phyloP scores from a whole-genome alignment of 192 early-diverging fungal genomes.

The Backusella tarrabulga region DNA sequence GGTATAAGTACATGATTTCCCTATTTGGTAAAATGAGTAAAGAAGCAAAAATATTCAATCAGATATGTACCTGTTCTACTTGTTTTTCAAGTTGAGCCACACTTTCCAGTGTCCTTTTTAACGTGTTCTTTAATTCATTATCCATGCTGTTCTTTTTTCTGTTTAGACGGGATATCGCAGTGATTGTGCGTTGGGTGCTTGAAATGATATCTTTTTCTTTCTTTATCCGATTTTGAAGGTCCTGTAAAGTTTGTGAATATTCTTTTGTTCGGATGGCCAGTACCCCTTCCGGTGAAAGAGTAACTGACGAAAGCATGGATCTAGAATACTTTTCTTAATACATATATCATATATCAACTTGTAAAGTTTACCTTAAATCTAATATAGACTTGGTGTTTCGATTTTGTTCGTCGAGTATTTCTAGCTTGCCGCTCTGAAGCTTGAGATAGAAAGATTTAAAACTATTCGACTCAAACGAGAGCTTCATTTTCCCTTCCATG shows the following conservation, averaged over 20 bases:
- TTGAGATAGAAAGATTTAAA: not conserved
- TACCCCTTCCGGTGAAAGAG: not conserved
- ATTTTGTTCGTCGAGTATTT: not conserved
- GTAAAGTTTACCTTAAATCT: not conserved
- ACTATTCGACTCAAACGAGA: not conserved
- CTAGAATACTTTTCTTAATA: not conserved
- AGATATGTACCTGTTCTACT: not conserved
- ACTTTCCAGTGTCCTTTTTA: not conserved
- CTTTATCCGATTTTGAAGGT: slow-evolving; percentile 4
- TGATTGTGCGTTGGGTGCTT: not conserved
- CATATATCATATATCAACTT: no score
- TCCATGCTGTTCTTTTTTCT: not conserved
- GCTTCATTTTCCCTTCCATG: not conserved
- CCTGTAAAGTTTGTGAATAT: not conserved
- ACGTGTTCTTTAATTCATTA: not conserved
- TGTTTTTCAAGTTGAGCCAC: not conserved
- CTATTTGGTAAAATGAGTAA: not conserved
- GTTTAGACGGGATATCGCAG: not conserved
- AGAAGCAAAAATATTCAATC: not conserved
- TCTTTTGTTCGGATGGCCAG: not conserved
- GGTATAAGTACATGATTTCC: not conserved
- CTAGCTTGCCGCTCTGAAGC: not conserved
- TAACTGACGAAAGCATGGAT: not conserved
- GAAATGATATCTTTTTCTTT: not conserved
- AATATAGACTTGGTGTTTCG: not conserved